Evolutionary conservation across 1,139 yeast species (phyloP).

Genomic region (Blastobotrys aristatus): DNA sequence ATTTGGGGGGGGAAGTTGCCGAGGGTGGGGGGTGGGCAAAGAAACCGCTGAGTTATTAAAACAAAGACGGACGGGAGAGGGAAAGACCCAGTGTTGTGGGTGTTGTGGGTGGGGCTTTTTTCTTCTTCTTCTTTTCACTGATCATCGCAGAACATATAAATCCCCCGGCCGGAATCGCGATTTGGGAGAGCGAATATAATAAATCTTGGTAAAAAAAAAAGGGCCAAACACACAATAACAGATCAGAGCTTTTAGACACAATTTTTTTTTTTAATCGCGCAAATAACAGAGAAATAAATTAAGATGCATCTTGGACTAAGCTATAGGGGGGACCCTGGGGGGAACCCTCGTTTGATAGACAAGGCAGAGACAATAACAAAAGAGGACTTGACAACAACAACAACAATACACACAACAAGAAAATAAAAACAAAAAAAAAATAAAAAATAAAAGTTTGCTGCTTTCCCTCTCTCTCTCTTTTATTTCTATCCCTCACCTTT

Average conservation of each 20-base stretch:
- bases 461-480: neutral
- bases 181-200: too few species aligned
- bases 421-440: neutral
- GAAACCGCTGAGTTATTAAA: too few species aligned
- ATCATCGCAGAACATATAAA: neutral
- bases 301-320: too few species aligned
- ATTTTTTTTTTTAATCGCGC: neutral
- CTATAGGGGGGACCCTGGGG: neutral
- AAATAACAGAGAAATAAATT: neutral
- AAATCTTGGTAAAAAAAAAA: too few species aligned
- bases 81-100: too few species aligned
- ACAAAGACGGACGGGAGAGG: too few species aligned
- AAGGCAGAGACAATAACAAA: neutral
- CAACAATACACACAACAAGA: neutral
- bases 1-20: too few species aligned
- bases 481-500: neutral
- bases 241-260: too few species aligned
- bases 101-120: neutral
- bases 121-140: neutral
- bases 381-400: neutral
- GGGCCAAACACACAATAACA: too few species aligned
- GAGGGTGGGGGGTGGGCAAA: too few species aligned
- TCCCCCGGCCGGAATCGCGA: too few species aligned
- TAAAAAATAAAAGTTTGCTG: neutral
- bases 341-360: too few species aligned